Percentiles rank a stretch among this genome's conserved stretches.
Conservation (phyloP, 352 stramenopile species). For the Globisporangium echinulatum region DNA sequence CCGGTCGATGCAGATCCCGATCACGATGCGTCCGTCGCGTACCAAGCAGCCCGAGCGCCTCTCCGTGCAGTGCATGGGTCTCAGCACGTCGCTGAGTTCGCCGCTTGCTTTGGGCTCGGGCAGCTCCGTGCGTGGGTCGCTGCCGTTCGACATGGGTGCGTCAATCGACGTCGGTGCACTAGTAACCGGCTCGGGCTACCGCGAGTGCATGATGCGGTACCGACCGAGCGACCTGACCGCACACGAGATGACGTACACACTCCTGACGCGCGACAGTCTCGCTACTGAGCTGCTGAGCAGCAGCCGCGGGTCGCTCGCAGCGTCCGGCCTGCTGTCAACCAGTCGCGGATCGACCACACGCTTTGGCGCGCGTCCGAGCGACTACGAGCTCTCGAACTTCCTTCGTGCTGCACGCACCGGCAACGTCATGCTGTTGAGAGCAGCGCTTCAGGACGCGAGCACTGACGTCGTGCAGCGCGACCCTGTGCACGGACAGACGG, state of each 20-base stretch:
- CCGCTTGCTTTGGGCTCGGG: background rate
- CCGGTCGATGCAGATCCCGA: slow-evolving; percentile 7
- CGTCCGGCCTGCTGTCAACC: slow-evolving; percentile 15
- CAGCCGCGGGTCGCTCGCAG: background rate
- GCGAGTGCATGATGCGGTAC: slow-evolving; percentile 68
- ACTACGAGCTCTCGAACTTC: slow-evolving; percentile 53
- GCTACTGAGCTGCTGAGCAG: slow-evolving; percentile 7
- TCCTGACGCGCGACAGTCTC: slow-evolving; percentile 54
- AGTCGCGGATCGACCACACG: slow-evolving; percentile 36
- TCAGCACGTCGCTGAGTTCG: too few species aligned
- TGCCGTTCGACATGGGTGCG: slow-evolving; percentile 13
- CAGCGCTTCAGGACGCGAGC: slow-evolving; percentile 44
- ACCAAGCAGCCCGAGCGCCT: slow-evolving; percentile 25
- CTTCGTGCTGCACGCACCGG: slow-evolving; percentile 58
- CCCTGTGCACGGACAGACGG: slow-evolving; percentile 64
- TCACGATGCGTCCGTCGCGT: slow-evolving; percentile 4
- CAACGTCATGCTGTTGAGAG: slow-evolving; percentile 53
- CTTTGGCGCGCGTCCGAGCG: slow-evolving; percentile 41
- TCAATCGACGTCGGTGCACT: slow-evolving; percentile 1
- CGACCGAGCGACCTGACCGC: slow-evolving; percentile 57
- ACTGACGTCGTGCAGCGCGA: slow-evolving; percentile 64
- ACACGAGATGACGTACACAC: slow-evolving; percentile 32
- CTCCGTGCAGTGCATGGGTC: slow-evolving; percentile 23
- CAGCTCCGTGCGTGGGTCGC: slow-evolving; percentile 7
- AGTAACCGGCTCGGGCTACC: background rate